Percentiles rank a stretch among this genome's conserved stretches.
These are phyloP conservation scores for Penicillium taxi DNA, from an alignment of 495 filamentous ascomycete genomes.

Conservation along the genomic window DNA sequence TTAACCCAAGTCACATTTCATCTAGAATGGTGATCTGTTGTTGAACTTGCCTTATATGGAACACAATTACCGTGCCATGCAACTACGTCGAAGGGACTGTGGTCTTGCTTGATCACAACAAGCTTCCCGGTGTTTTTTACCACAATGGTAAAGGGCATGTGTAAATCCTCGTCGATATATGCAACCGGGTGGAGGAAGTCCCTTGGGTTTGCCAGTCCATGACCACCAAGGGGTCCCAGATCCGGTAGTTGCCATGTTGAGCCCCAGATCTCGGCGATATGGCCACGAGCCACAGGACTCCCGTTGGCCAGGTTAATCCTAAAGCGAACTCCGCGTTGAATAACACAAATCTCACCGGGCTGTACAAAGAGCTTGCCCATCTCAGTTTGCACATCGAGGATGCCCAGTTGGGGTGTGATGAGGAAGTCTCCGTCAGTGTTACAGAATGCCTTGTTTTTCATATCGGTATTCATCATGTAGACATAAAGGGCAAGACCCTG, in stretches of 20 bases:
- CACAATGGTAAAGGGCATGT: slow-evolving; percentile 28
- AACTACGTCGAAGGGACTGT: slow-evolving; percentile 34
- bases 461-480: slow-evolving; percentile 9
- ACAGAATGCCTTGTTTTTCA: slow-evolving; percentile 28
- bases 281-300: slow-evolving; percentile 22
- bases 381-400: slow-evolving; percentile 36
- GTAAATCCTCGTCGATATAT: slow-evolving; percentile 32
- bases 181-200: slow-evolving; percentile 37
- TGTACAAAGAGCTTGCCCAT: slow-evolving; percentile 35
- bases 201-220: slow-evolving; percentile 33
- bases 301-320: slow-evolving; percentile 18
- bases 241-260: slow-evolving; percentile 35
- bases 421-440: slow-evolving; percentile 38
- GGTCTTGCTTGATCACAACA: slow-evolving; percentile 33
- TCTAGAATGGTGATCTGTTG: background rate
- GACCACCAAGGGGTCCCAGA: slow-evolving; percentile 32
- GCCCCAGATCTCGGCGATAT: slow-evolving; percentile 36
- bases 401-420: slow-evolving; percentile 32
- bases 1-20: too few relatives aligned
- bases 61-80: slow-evolving; percentile 40
- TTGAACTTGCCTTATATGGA: slow-evolving; percentile 29
- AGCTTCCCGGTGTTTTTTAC: slow-evolving; percentile 31
- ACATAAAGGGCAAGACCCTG: slow-evolving; percentile 12
- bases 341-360: slow-evolving; percentile 36
- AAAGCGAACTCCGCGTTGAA: slow-evolving; percentile 33